These are phyloP conservation scores for Dothistroma pini DNA, from an alignment of 2,329 filamentous ascomycete species.

Conservation along the genomic window DNA sequence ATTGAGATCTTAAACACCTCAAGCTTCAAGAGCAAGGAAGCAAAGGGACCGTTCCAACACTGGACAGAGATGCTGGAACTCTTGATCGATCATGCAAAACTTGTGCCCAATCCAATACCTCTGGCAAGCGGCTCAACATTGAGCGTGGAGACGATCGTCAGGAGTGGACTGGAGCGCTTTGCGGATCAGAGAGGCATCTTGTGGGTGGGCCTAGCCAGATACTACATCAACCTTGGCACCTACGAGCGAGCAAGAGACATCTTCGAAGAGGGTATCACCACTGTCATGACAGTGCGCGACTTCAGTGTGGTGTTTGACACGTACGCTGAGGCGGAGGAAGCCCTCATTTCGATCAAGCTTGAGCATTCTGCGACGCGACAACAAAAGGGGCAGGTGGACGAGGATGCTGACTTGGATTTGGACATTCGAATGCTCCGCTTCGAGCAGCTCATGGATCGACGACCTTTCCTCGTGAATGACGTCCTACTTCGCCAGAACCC, in stretches of 20 bases:
- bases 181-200: slow-evolving; percentile 91
- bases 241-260: slow-evolving; percentile 91
- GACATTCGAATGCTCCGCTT: slow-evolving; percentile 98
- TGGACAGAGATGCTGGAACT: slow-evolving; percentile 98
- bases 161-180: slow-evolving; percentile 86
- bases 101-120: slow-evolving; percentile 63
- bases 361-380: slow-evolving; percentile 76
- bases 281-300: slow-evolving; percentile 97
- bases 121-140: slow-evolving; percentile 77
- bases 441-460: slow-evolving; percentile 94
- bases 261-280: slow-evolving; percentile 94
- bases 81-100: slow-evolving; percentile 74
- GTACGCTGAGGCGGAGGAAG: slow-evolving; percentile 96
- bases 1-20: slow-evolving; percentile 89
- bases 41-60: slow-evolving; percentile 91
- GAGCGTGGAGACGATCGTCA: slow-evolving; percentile 86
- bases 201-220: slow-evolving; percentile 91
- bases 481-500: slow-evolving; percentile 93
- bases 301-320: slow-evolving; percentile 96
- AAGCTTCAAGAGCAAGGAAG: slow-evolving; percentile 85
- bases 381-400: slow-evolving; percentile 72
- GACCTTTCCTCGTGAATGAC: slow-evolving; percentile 94
- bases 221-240: slow-evolving; percentile 90
- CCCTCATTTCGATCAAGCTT: slow-evolving; percentile 86
- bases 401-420: slow-evolving; percentile 86